Conservation (phyloP, 805 yeast species). For the Yamadazyma takamatsuzukensis region DNA sequence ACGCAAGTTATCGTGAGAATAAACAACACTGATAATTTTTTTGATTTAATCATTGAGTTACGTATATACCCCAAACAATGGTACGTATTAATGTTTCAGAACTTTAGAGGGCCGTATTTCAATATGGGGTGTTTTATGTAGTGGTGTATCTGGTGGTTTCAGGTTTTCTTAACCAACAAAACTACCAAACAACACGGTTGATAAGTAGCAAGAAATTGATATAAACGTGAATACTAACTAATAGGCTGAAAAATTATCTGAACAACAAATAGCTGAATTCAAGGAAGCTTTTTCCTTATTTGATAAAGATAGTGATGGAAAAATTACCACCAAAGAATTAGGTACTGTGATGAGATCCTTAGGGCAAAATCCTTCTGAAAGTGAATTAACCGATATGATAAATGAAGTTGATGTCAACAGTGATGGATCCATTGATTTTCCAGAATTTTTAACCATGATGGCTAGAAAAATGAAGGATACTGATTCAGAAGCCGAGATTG, state of each 20-base stretch:
- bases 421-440: slow-evolving; percentile 64
- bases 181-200: slow-evolving; percentile 1
- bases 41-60: too few species aligned
- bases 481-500: slow-evolving; percentile 93
- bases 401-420: slow-evolving; percentile 96
- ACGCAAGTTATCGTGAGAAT: too few species aligned
- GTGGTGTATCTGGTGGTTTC: too few species aligned
- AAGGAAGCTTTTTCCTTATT: slow-evolving; percentile 97
- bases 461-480: slow-evolving; percentile 84
- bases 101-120: too few species aligned
- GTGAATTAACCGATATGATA: slow-evolving; percentile 94
- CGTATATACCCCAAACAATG: too few species aligned
- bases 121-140: too few species aligned
- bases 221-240: slow-evolving; percentile 16
- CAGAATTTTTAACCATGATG: slow-evolving; percentile 45
- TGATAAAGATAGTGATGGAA: slow-evolving; percentile 96
- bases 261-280: slow-evolving; percentile 94
- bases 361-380: slow-evolving; percentile 95
- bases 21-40: too few species aligned
- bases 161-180: too few species aligned
- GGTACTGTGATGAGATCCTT: slow-evolving; percentile 99
- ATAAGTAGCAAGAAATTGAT: too few species aligned
- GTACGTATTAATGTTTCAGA: too few species aligned
- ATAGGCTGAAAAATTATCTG: slow-evolving; percentile 84
- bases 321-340: slow-evolving; percentile 90